phyloP scores from a whole-genome alignment of 768 basidiomycete species.

The Amanita rimosa region DNA sequence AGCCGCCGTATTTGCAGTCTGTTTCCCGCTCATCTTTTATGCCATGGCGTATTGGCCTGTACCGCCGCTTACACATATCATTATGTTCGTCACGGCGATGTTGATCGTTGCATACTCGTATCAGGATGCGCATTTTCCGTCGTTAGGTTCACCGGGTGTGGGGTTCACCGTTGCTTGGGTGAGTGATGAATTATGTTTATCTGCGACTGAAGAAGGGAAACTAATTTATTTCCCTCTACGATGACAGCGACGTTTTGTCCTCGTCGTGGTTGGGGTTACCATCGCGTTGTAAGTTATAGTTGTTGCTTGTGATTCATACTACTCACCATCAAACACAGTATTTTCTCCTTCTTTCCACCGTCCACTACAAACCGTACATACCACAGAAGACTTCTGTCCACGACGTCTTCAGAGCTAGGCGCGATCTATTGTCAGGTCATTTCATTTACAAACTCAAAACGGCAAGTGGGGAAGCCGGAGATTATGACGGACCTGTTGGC shows the following conservation, averaged over 20 bases:
- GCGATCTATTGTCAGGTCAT: constrained; percentile 67
- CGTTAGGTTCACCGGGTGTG: constrained; percentile 41
- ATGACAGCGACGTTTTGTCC: constrained; percentile 48
- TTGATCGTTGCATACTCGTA: constrained; percentile 70
- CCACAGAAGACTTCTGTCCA: constrained; percentile 59
- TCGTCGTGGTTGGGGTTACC: constrained; percentile 61
- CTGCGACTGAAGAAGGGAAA: not conserved
- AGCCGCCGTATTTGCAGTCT: constrained; percentile 53
- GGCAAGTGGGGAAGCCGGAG: constrained; percentile 35
- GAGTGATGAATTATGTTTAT: constrained; percentile 10
- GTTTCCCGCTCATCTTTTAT: constrained; percentile 65
- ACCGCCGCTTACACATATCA: constrained; percentile 58
- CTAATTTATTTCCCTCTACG: not conserved
- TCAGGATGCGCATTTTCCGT: constrained; percentile 38
- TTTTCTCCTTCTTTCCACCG: constrained; percentile 68
- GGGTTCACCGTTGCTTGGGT: constrained; percentile 71
- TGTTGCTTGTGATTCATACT: not conserved
- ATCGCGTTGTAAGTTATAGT: constrained; percentile 55
- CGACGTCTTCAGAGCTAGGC: constrained; percentile 57
- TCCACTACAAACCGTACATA: constrained; percentile 65
- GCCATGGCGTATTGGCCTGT: constrained; percentile 66
- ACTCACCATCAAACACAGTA: constrained; percentile 19
- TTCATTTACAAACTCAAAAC: constrained; percentile 52
- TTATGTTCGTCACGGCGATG: constrained; percentile 52
- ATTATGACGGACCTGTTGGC: constrained; percentile 63